phyloP scores from a whole-genome alignment of 108 stramenopile species.

The Skeletonema costatum region DNA sequence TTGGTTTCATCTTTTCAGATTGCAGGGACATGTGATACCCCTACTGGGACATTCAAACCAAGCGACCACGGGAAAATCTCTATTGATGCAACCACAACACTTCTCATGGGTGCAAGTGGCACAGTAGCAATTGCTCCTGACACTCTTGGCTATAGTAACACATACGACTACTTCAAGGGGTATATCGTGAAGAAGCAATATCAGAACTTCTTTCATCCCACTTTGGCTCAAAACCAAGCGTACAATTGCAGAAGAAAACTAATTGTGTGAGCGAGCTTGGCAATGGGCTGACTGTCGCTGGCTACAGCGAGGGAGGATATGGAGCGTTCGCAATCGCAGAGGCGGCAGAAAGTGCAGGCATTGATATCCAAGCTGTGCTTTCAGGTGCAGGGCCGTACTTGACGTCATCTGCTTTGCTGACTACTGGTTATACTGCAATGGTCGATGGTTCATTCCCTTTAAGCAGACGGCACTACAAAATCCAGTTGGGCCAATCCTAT shows the following conservation, averaged over 20 bases:
- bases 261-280: constrained; percentile 17
- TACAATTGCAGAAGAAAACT: constrained; percentile 14
- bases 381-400: constrained; percentile 30
- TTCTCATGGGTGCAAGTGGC: not conserved
- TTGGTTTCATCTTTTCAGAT: too few relatives aligned
- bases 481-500: constrained; percentile 16
- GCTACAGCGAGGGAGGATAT: constrained; percentile 44
- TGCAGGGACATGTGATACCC: constrained; percentile 1
- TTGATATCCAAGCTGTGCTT: constrained; percentile 8
- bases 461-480: not conserved
- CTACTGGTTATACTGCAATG: not conserved
- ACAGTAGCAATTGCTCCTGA: not conserved
- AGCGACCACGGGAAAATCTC: not conserved
- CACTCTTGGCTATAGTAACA: constrained; percentile 1
- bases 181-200: constrained; percentile 33
- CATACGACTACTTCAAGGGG: constrained; percentile 5
- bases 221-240: constrained; percentile 29
- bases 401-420: not conserved
- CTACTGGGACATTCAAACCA: not conserved
- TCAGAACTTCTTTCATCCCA: constrained; percentile 26
- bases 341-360: constrained; percentile 6
- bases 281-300: not conserved
- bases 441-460: not conserved
- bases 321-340: constrained; percentile 28
- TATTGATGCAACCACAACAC: not conserved